Conservation (phyloP, 140 eudicot genomes). For the Oenanthe javanica region DNA sequence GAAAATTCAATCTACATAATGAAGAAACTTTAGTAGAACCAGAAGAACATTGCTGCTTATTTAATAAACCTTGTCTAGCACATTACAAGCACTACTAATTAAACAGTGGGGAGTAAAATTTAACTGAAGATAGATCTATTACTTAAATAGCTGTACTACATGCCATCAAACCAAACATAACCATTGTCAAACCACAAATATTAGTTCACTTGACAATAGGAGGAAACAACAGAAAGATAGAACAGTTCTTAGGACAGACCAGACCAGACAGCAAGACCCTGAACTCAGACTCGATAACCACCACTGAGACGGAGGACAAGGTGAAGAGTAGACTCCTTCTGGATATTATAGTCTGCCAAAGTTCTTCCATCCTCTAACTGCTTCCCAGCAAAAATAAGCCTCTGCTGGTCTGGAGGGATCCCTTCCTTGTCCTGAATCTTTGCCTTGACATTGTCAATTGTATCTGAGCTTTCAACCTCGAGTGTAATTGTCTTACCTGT, state of each 20-base stretch:
- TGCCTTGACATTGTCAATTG: conserved; percentile 8
- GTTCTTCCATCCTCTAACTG: conserved; percentile 1
- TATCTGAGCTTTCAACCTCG: conserved; percentile 6
- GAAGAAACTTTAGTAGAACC: neutral
- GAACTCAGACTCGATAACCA: neutral
- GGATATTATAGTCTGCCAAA: conserved; percentile 1
- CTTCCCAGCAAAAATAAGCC: conserved; percentile 10
- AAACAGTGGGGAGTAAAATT: neutral
- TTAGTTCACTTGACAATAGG: neutral
- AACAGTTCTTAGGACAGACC: neutral
- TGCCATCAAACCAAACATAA: neutral
- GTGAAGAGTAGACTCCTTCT: conserved; percentile 2
- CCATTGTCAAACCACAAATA: neutral
- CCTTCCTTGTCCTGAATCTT: conserved; percentile 9
- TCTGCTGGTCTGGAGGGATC: conserved; percentile 5
- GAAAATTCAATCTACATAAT: too few relatives aligned
- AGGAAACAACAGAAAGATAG: neutral
- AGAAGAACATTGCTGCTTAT: neutral
- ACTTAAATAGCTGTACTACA: neutral
- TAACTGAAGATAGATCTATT: neutral
- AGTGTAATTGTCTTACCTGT: too few relatives aligned
- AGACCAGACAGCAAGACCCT: neutral
- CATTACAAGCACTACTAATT: neutral
- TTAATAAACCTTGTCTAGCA: neutral
- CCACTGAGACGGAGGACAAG: conserved; percentile 8